Base-by-base conservation (phyloP, 1,284 basidiomycete species). In the Cryptococcus floricola region DNA sequence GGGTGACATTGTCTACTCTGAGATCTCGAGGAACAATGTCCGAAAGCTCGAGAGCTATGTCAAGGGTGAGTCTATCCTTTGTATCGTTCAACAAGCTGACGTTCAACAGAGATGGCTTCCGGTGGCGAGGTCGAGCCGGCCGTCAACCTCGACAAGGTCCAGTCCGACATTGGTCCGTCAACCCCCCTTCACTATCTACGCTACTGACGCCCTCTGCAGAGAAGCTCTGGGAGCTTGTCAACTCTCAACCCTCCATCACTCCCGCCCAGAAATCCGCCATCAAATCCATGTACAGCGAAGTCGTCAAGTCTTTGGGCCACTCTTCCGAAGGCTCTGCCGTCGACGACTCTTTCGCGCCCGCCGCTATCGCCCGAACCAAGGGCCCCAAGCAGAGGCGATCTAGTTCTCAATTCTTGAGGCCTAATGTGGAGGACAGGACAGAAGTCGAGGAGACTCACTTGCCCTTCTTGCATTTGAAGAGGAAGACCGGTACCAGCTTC, bases 1-100 rank as follows among this genome's bases (percentile, higher is more conserved):
- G 78, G 95, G 96, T 43, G 92, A 98, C 65, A 93, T 98, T 63
- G 82, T 95, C 59, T 96, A 96, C 80, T 85, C 87, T 10, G 95
- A 98, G 76, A 87, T 97, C 60, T 90, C 93, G 59, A 89, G 95
- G 48, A 88, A 91, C 74, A 91, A 91, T 58, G 95, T 98, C 46
- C 88, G 95, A 73, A 97, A 98, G 80, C 83, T 98, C 52, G 95
- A 98, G 79, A 91, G 91, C 5, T 98, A 98, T 70, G 94, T 97
- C 65, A 89, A 94, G 74, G 72, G 69, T 71, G 52, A 5, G 2
- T 1, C 23, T 23, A 14, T 18, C 25, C 18, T 18, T 18, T 19
- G 18, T n/a, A 5, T 19, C 10, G 7, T 4, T 19, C 19, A 44
- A 13, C 4, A 27, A 59, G 42, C 34, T 14, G 41, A 49, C 28